These are phyloP conservation scores for Nematocida ausubeli DNA, from an alignment of 371 early-diverging fungal genomes.

Conservation along the genomic window DNA sequence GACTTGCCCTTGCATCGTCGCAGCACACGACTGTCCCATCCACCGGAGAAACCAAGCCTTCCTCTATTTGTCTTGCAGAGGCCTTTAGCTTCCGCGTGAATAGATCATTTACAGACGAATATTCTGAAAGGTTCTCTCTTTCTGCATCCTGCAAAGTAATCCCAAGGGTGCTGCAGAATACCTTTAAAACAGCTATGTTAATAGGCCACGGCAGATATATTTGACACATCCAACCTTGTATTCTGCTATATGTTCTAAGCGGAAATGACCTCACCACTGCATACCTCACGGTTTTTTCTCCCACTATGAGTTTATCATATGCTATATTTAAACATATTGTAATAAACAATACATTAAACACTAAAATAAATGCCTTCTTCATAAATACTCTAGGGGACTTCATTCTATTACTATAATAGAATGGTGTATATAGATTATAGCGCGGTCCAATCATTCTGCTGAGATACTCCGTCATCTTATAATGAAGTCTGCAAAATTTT, in stretches of 20 bases:
- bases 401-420: too few relatives aligned
- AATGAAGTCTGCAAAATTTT: background rate
- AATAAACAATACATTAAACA: background rate
- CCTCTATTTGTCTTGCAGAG: background rate
- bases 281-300: background rate
- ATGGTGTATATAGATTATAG: too few relatives aligned
- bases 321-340: background rate
- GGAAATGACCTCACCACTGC: constrained; percentile 34
- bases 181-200: constrained; percentile 8
- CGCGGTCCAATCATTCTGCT: too few relatives aligned
- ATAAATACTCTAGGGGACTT: background rate
- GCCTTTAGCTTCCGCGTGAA: constrained; percentile 15
- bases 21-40: constrained; percentile 22
- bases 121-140: constrained; percentile 1
- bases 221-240: background rate
- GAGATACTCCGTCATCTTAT: too few relatives aligned
- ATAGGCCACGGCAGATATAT: constrained; percentile 28
- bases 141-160: constrained; percentile 36
- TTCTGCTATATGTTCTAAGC: constrained; percentile 21
- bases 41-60: constrained; percentile 13
- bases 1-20: background rate
- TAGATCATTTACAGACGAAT: constrained; percentile 18
- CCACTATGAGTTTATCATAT: constrained; percentile 1
- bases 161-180: background rate
- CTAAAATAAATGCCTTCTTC: background rate